Conservation (phyloP, 148 eudicot genomes). For the Rhododendron molle region DNA sequence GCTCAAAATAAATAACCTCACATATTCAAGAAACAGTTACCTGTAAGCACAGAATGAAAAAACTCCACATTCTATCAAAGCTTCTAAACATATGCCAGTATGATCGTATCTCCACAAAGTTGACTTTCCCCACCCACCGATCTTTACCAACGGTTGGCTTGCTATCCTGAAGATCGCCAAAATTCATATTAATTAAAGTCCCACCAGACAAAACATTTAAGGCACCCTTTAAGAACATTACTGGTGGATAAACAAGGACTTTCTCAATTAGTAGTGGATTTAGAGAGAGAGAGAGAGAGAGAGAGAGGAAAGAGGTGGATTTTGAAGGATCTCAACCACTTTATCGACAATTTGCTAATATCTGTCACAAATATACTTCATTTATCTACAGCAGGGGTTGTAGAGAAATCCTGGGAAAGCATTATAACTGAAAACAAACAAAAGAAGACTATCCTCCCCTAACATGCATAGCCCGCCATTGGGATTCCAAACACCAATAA, state of each 20-base stretch:
- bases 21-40: constrained; percentile 24
- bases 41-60: constrained; percentile 89
- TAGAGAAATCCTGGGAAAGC: not conserved
- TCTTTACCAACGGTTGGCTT: constrained; percentile 39
- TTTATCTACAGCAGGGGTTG: not conserved
- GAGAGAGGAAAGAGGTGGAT: not conserved
- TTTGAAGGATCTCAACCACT: not conserved
- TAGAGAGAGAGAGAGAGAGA: not conserved
- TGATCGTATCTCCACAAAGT: constrained; percentile 93
- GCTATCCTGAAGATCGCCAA: constrained; percentile 45
- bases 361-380: not conserved
- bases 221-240: not conserved
- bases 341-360: not conserved
- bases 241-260: not conserved
- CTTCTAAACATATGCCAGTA: constrained; percentile 96
- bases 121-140: constrained; percentile 92
- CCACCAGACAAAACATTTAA: not conserved
- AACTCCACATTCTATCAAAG: constrained; percentile 98
- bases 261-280: not conserved
- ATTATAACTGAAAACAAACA: not conserved
- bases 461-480: not conserved
- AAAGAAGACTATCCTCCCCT: not conserved
- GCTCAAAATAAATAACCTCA: not conserved
- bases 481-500: not conserved
- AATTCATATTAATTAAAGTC: not conserved